Evolutionary conservation across 1,139 yeast genomes (phyloP).

Genomic region (Sugiyamaella neomexicana): DNA sequence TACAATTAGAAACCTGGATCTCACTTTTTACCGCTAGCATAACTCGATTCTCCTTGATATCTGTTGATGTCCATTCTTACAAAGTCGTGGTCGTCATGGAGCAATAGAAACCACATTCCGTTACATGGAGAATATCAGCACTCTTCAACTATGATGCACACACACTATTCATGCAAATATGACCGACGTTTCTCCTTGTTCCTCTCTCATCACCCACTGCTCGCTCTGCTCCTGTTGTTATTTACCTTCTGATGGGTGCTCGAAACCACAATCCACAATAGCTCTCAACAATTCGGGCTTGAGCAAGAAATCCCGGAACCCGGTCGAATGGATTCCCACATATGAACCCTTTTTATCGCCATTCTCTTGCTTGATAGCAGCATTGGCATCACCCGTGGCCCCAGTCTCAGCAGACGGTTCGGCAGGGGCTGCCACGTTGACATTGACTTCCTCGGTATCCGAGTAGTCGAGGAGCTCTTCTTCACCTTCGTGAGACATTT

Average conservation of each 20-base stretch:
- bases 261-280: conserved; percentile 98
- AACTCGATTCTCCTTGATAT: too few relatives aligned
- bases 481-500: conserved; percentile 83
- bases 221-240: neutral
- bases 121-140: too few relatives aligned
- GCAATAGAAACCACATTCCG: too few relatives aligned
- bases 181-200: too few relatives aligned
- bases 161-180: too few relatives aligned
- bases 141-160: too few relatives aligned
- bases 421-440: conserved; percentile 58
- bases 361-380: conserved; percentile 46
- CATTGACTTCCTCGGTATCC: conserved; percentile 93
- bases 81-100: too few relatives aligned
- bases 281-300: conserved; percentile 97
- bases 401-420: conserved; percentile 32
- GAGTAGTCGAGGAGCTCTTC: conserved; percentile 98
- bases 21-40: too few relatives aligned
- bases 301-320: conserved; percentile 94
- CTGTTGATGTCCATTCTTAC: too few relatives aligned
- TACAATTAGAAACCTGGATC: too few relatives aligned
- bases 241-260: conserved; percentile 97
- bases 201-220: too few relatives aligned
- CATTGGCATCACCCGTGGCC: conserved; percentile 34
- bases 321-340: conserved; percentile 97
- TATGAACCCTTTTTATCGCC: conserved; percentile 94